Evolutionary conservation across 306 rosid species (phyloP).

Genomic region (Leucaena leucocephala): DNA sequence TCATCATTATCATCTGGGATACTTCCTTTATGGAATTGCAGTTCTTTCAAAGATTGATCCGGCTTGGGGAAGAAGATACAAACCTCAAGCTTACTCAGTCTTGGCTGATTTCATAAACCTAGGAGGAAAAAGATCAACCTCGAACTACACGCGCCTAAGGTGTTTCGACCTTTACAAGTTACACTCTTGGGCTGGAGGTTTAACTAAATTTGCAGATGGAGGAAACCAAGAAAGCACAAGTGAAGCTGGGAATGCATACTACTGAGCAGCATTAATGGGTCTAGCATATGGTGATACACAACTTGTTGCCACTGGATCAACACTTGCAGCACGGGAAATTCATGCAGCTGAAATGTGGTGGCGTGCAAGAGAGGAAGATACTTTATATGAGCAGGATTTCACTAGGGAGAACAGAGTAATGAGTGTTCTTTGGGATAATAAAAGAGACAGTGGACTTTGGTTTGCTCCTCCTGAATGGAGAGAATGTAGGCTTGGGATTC

Average conservation of each 20-base stretch:
- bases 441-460: constrained; percentile 83
- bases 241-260: constrained; percentile 86
- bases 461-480: constrained; percentile 77
- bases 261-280: constrained; percentile 81
- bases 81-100: constrained; percentile 68
- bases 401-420: constrained; percentile 60
- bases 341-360: constrained; percentile 83
- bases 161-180: constrained; percentile 75
- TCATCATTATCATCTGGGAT: constrained; percentile 88
- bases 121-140: constrained; percentile 50
- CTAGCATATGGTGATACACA: constrained; percentile 70
- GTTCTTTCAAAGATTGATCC: constrained; percentile 84
- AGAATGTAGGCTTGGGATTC: constrained; percentile 82
- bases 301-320: constrained; percentile 65
- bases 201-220: constrained; percentile 77
- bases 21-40: constrained; percentile 80
- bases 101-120: constrained; percentile 68
- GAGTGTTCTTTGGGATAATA: constrained; percentile 80
- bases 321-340: constrained; percentile 66
- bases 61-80: constrained; percentile 76
- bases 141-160: constrained; percentile 64
- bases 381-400: constrained; percentile 59
- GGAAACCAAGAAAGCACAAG: constrained; percentile 90
- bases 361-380: constrained; percentile 63
- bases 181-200: constrained; percentile 94